phyloP scores from a whole-genome alignment of 2,329 filamentous ascomycete genomes.

The Monosporascus sp. region DNA sequence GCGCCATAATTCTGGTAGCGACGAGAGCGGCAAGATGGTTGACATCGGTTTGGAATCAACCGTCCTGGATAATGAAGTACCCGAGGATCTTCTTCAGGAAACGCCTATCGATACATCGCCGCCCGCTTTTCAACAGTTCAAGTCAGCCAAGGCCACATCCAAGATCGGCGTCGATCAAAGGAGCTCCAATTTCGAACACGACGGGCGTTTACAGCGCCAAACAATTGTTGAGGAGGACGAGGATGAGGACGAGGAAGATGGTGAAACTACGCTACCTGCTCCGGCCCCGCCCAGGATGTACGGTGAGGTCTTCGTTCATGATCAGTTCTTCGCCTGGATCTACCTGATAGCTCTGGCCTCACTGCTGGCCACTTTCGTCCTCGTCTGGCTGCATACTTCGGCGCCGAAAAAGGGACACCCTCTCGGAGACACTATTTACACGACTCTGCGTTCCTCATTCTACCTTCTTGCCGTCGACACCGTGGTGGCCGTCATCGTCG shows the following conservation, averaged over 20 bases:
- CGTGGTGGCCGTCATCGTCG: slow-evolving; percentile 80
- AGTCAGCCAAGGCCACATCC: slow-evolving; percentile 31
- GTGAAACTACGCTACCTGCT: slow-evolving; percentile 23
- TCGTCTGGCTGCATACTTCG: slow-evolving; percentile 86
- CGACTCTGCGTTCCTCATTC: slow-evolving; percentile 78
- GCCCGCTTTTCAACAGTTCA: slow-evolving; percentile 59
- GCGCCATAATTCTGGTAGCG: slow-evolving; percentile 27
- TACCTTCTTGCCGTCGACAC: slow-evolving; percentile 89
- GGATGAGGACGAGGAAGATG: slow-evolving; percentile 27
- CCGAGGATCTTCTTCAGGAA: slow-evolving; percentile 55
- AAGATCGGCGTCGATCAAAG: slow-evolving; percentile 35
- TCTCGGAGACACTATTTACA: slow-evolving; percentile 91
- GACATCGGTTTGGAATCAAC: slow-evolving; percentile 78
- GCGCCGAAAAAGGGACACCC: slow-evolving; percentile 62
- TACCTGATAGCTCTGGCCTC: slow-evolving; percentile 81
- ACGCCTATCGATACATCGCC: slow-evolving; percentile 47
- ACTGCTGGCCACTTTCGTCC: slow-evolving; percentile 80
- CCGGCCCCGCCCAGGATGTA: slow-evolving; percentile 53
- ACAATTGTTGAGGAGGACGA: slow-evolving; percentile 33
- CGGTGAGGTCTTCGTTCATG: slow-evolving; percentile 71
- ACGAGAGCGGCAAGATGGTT: slow-evolving; percentile 65
- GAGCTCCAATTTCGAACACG: slow-evolving; percentile 42
- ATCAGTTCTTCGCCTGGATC: slow-evolving; percentile 86
- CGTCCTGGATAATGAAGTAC: slow-evolving; percentile 53
- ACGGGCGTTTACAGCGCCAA: slow-evolving; percentile 37